phyloP scores from a whole-genome alignment of 495 filamentous ascomycete genomes.

The Viridothelium virens region DNA sequence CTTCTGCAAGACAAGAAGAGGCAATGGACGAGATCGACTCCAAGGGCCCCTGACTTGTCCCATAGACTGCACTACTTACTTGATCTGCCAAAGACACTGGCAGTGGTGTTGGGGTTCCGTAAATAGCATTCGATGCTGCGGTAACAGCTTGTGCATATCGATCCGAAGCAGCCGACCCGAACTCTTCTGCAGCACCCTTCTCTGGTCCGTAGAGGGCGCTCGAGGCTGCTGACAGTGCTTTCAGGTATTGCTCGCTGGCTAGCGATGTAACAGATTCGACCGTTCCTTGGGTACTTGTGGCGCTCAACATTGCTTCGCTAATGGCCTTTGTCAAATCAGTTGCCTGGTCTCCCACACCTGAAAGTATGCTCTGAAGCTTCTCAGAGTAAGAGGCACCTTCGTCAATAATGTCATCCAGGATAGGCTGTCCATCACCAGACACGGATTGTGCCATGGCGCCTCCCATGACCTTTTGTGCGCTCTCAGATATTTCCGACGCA shows the following conservation, averaged over 20 bases:
- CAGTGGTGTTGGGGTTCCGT: constrained; percentile 49
- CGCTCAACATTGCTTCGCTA: constrained; percentile 41
- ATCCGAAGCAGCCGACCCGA: constrained; percentile 47
- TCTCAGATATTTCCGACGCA: constrained; percentile 18
- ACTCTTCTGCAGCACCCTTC: constrained; percentile 43
- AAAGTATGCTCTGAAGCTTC: constrained; percentile 45
- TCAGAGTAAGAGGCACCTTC: constrained; percentile 44
- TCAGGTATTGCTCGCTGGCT: constrained; percentile 49
- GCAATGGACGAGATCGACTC: constrained; percentile 58
- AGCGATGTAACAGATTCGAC: constrained; percentile 42
- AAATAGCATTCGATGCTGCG: constrained; percentile 58
- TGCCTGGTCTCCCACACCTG: constrained; percentile 44
- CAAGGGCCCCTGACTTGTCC: constrained; percentile 39
- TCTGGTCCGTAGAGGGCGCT: constrained; percentile 51
- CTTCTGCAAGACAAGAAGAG: constrained; percentile 55
- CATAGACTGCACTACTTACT: constrained; percentile 10
- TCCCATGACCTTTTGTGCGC: constrained; percentile 42
- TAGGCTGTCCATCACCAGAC: constrained; percentile 42
- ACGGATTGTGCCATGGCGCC: constrained; percentile 50
- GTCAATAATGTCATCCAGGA: constrained; percentile 50
- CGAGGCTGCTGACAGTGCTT: constrained; percentile 51
- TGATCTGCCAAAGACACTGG: constrained; percentile 33
- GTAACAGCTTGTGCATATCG: constrained; percentile 52
- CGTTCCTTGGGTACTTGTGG: constrained; percentile 38
- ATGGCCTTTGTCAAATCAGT: constrained; percentile 47